phyloP scores from a whole-genome alignment of 306 rosid genomes.

The Amphicarpaea edgeworthii region DNA sequence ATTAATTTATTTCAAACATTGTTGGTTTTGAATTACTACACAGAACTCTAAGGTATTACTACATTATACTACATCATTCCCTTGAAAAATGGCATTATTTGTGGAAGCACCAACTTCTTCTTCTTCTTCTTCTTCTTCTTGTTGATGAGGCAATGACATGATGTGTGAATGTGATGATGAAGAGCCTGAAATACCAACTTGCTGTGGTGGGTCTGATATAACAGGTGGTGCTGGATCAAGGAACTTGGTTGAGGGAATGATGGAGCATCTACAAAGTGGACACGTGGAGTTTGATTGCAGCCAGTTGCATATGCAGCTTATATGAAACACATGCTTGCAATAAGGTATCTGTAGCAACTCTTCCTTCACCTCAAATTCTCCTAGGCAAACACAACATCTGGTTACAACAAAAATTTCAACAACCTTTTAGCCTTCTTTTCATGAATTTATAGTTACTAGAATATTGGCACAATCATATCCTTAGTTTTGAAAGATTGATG shows the following conservation, averaged over 20 bases:
- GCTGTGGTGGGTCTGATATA: conserved; percentile 33
- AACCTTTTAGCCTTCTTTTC: not conserved
- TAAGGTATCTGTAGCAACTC: conserved; percentile 72
- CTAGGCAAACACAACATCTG: conserved; percentile 91
- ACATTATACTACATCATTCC: conserved; percentile 27
- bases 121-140: conserved; percentile 33
- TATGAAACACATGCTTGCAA: conserved; percentile 86
- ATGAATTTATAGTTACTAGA: not conserved
- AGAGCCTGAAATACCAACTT: conserved; percentile 20
- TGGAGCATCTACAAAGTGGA: conserved; percentile 82
- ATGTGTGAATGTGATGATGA: conserved; percentile 37
- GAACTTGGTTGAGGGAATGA: conserved; percentile 53
- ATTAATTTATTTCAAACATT: not conserved
- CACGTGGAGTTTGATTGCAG: conserved; percentile 78
- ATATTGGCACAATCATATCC: not conserved
- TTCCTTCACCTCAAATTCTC: conserved; percentile 80
- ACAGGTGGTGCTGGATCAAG: conserved; percentile 25
- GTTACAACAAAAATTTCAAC: not conserved
- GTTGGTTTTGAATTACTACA: not conserved
- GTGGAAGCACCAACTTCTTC: conserved; percentile 45
- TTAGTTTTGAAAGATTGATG: not conserved
- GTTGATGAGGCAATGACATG: conserved; percentile 26
- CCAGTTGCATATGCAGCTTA: conserved; percentile 80
- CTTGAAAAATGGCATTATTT: conserved; percentile 28
- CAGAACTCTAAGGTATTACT: not conserved